phyloP scores from a whole-genome alignment of 768 basidiomycete genomes.

The Termitomyces sp. region DNA sequence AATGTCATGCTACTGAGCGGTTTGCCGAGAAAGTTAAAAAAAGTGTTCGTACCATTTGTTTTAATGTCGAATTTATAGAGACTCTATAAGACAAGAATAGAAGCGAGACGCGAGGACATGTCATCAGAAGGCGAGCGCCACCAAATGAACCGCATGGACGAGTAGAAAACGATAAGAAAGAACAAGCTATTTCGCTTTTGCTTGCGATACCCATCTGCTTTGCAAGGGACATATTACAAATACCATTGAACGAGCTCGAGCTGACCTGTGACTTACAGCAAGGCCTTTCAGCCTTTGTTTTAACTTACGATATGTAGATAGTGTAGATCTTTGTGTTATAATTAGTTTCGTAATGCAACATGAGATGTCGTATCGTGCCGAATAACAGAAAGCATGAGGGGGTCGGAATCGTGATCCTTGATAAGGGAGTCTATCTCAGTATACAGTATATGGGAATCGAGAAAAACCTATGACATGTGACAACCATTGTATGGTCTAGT shows the following conservation, averaged over 20 bases:
- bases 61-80: neutral
- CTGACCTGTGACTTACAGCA: neutral
- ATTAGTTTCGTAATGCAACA: neutral
- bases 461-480: too few species aligned
- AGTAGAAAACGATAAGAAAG: neutral
- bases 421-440: neutral
- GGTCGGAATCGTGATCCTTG: neutral
- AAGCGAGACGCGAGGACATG: slow-evolving; percentile 5
- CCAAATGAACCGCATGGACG: slow-evolving; percentile 2
- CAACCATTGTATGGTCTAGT: too few species aligned
- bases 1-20: neutral
- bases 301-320: neutral
- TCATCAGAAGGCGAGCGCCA: slow-evolving; percentile 3
- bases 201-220: neutral
- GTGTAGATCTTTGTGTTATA: neutral
- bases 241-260: neutral
- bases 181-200: neutral
- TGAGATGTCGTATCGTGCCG: neutral
- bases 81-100: slow-evolving; percentile 10
- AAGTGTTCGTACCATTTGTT: neutral
- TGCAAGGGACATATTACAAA: neutral
- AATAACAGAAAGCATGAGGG: neutral
- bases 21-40: neutral
- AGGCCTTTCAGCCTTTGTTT: neutral
- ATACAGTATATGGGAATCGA: too few species aligned